Evolutionary conservation across 163 green algal genomes (phyloP), one percentile per base, ranked within the genome.

Genomic region (Chlamydomonas reinhardtii): DNA sequence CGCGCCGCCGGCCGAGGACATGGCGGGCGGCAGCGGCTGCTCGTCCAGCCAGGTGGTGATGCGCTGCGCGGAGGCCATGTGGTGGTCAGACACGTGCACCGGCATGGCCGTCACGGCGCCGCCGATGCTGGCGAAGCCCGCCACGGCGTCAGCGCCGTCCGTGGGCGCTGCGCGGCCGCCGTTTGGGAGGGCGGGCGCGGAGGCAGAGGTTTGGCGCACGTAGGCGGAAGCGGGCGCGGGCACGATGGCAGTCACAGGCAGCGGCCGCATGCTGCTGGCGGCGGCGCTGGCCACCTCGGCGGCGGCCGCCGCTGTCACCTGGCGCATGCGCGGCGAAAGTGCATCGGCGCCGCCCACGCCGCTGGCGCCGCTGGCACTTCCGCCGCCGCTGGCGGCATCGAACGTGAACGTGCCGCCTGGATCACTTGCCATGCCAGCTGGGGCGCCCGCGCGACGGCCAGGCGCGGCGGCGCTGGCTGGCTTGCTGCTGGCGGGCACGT

Each of bases 31-130:
- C 34, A 9, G 29, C 24, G 80, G 80, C 39, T 86, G 80, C 80
- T 86, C 70, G 56, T 73, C 80, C 20, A 86, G 70, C 80, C 80
- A 86, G 29, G 37, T 80, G 35, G 80, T 19, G 17, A 86, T 86
- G 37, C 80, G 80, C 34, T 79, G 54, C 8, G 78, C 34, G 48
- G 39, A 76, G 64, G 22, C 52, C 8, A 84, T 56, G 48, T 56
- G 61, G 61, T 25, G 5, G 65, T 37, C 12, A 22, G 62, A 27
- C 37, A 52, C 29, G 16, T 15, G 43, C 48, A 16, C 43, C 48
- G 31, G 64, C 29, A 39, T 62, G 31, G 59, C 34, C 2, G 56
- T 25, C 16, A 82, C 15, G 29, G 52, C 74, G 48, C 48, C 48
- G 48, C 48, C 48, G 48, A 56, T 56, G 48, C 48, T 56, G 48